Evolutionary conservation across 139 green algal species (phyloP).

Genomic region (Tetradesmus lagerheimii): DNA sequence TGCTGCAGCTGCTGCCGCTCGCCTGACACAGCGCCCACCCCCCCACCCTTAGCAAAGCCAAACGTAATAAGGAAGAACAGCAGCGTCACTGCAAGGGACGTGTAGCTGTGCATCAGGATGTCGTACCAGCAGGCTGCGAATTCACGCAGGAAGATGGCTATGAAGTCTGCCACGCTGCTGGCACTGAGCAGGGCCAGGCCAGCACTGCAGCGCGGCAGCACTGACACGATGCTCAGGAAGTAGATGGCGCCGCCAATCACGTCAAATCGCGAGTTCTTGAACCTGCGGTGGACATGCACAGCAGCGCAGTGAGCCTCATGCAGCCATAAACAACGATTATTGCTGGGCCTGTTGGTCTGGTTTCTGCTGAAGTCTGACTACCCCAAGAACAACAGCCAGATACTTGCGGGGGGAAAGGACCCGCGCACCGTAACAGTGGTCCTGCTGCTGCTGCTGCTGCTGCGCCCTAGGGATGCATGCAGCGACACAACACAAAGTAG

Average conservation of each 20-base stretch:
- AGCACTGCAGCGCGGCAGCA: conserved; percentile 78
- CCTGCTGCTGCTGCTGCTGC: too few relatives aligned
- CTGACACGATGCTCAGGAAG: conserved; percentile 88
- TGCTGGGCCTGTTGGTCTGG: too few relatives aligned
- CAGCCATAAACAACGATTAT: too few relatives aligned
- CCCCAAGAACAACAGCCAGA: too few relatives aligned
- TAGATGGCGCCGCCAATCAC: conserved; percentile 89
- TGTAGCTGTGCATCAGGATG: conserved; percentile 72
- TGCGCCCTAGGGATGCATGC: too few relatives aligned
- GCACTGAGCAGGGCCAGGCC: conserved; percentile 7
- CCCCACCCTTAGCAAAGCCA: conserved; percentile 69
- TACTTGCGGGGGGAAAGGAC: too few relatives aligned
- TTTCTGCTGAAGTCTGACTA: too few relatives aligned
- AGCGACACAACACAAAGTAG: too few relatives aligned
- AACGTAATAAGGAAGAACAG: conserved; percentile 60
- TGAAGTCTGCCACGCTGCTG: conserved; percentile 31
- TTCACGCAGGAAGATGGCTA: background rate
- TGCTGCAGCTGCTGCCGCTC: conserved; percentile 38
- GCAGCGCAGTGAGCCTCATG: too few relatives aligned
- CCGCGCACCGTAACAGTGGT: too few relatives aligned
- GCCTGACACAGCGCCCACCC: conserved; percentile 62
- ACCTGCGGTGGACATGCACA: background rate
- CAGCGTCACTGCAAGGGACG: conserved; percentile 65
- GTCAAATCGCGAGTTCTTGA: conserved; percentile 78
- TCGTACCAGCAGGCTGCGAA: conserved; percentile 41